Percentiles rank a stretch among this genome's conserved stretches.
Conservation (phyloP, 306 rosid species). For the Inga laurina region DNA sequence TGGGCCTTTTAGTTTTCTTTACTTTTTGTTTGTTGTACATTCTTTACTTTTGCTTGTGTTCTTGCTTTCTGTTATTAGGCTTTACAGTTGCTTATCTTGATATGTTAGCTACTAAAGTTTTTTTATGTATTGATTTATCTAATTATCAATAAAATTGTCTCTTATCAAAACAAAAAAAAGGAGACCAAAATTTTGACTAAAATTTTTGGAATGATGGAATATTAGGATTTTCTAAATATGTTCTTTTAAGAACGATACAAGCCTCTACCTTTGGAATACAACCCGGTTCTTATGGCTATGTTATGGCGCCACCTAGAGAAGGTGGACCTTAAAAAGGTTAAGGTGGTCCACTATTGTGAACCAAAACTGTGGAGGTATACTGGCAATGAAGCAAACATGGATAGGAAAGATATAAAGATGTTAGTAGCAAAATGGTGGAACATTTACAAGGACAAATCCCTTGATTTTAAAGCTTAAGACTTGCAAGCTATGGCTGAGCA, state of each 20-base stretch:
- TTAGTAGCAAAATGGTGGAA: constrained; percentile 74
- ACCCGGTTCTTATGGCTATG: constrained; percentile 56
- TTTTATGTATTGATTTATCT: too few relatives aligned
- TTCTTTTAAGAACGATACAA: constrained; percentile 54
- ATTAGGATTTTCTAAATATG: constrained; percentile 70
- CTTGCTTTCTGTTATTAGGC: too few relatives aligned
- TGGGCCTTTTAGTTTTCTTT: too few relatives aligned
- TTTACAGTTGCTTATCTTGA: too few relatives aligned
- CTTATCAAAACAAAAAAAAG: neutral
- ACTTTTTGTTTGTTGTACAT: too few relatives aligned
- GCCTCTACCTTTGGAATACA: constrained; percentile 60
- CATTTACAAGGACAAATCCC: constrained; percentile 55
- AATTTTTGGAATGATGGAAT: neutral
- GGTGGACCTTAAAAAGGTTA: constrained; percentile 45
- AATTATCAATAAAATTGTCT: too few relatives aligned
- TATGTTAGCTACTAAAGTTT: too few relatives aligned
- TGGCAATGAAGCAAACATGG: constrained; percentile 65
- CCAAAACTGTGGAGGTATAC: constrained; percentile 74
- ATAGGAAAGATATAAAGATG: constrained; percentile 58
- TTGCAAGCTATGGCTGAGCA: neutral
- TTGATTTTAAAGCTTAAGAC: constrained; percentile 48
- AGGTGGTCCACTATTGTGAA: constrained; percentile 75
- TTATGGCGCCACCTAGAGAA: constrained; percentile 78
- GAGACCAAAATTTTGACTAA: neutral
- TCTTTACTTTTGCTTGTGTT: too few relatives aligned